Evolutionary conservation across 108 stramenopile species (phyloP), one percentile per base, ranked within the genome.

Genomic region (Cyclostephanos tholiformis): DNA sequence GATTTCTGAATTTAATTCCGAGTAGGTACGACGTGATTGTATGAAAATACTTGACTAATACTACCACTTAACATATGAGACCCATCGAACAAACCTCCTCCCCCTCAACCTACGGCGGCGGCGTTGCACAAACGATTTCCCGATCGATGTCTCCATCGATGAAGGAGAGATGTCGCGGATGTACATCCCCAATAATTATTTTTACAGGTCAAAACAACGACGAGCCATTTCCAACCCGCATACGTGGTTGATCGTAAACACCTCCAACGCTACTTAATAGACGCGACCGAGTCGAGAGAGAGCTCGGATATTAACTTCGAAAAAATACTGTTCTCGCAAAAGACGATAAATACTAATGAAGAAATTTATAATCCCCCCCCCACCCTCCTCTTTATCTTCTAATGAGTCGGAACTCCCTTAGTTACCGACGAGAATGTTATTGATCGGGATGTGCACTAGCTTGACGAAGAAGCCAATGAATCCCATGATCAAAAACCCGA

Each of bases 401-500:
- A 23, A 55, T 50, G 53, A 55, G 9, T 2, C 27, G 14, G 2
- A 62, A 55, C 44, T 74, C 53, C 6, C 72, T 84, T 87, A 90
- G 66, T 80, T 80, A 6, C 95, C 95, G 23, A 96, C 92, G 69
- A 99, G 72, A 85, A 99, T 99, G 77, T 99, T 99, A 83, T 99
- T 99, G 87, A 99, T 99, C 14, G 99, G 99, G 67, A 99, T 99
- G 86, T 99, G 99, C 65, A 99, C 90, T 60, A 99, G 86, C 91
- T 99, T 99, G 74, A 99, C 99, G 79, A 99, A 99, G 85, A 99
- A 99, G 17, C 99, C 99, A 72, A 99, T 97, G 73, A 99, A 98
- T 32, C 99, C 99, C 96, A 99, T 99, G 67, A 99, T 97, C 68
- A 97, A 85, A 70, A 99, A 99, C 14, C 99, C 99, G 63, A 99